Evolutionary conservation across 1,139 yeast genomes (phyloP).

Genomic region (Kazachstania sp.): DNA sequence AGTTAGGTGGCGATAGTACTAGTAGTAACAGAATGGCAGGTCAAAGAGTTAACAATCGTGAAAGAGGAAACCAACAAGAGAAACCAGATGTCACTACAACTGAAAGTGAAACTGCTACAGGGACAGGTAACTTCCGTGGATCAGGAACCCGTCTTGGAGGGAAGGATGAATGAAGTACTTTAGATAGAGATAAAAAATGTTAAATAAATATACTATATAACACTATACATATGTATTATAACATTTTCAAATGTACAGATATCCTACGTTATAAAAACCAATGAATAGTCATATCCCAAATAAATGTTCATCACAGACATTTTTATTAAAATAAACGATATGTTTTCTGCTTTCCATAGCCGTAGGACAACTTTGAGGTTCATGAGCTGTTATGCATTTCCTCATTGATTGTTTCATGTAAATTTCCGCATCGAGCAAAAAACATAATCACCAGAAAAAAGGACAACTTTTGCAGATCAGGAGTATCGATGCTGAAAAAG

Average conservation of each 20-base stretch:
- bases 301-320: no score
- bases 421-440: conserved; percentile 4
- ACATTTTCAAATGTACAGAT: no score
- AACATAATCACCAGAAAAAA: not conserved
- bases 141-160: conserved; percentile 4
- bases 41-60: not conserved
- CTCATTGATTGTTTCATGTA: conserved; percentile 2
- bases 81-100: not conserved
- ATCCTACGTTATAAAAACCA: no score
- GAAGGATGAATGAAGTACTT: not conserved
- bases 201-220: not conserved
- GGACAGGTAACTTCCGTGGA: conserved; percentile 1
- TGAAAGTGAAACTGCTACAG: not conserved
- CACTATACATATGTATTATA: no score
- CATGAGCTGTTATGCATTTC: not conserved
- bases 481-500: no score
- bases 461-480: no score
- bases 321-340: no score
- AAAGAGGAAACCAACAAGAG: not conserved
- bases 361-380: conserved; percentile 1
- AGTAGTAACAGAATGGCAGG: not conserved
- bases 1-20: conserved; percentile 8
- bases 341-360: no score
- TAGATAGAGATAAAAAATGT: not conserved
- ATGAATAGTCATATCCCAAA: no score